Base-by-base conservation (phyloP, 2,329 filamentous ascomycete genomes). In the Phaeosphaeriaceae sp. region DNA sequence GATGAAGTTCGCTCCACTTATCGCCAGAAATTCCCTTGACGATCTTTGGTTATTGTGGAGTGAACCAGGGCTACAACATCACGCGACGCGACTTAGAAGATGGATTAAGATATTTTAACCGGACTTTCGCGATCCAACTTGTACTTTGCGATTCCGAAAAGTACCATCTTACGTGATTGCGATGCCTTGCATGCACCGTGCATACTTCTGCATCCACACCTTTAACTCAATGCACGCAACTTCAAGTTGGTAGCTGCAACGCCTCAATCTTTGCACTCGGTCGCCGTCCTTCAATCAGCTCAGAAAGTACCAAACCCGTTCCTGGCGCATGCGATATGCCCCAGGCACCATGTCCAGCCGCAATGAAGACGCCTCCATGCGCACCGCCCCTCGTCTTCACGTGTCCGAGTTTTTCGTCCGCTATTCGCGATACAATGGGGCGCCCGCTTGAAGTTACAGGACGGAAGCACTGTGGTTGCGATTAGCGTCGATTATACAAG, bases 321-420 rank as follows among this genome's bases (percentile, higher is more conserved):
- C 90, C 91, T 27, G 91, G 76, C 17, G 73, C 74, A 54, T 79
- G 78, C 36, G 78, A 78, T 19, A 82, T 77, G 33, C 90, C 91
- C 91, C 91, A 93, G 0, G 90, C 88, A 0, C 90, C 91, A 79
- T 93, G 91, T 0, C 91, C 91, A 3, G 88, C 82, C 1, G 88
- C 87, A 40, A 93, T 74, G 71, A 86, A 93, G 0, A 94, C 88
- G 3, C 90, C 90, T 1, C 89, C 87, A 1, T 81, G 80, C 0
- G 67, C 69, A 19, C 70, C 74, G 24, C 68, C 69, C 61, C 63
- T 74, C 22, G 81, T 86, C 57, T 68, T 76, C 7, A 84, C 69
- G 0, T 79, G 77, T 1, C 87, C 88, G 2, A 92, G 80, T 45
- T 82, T 79, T 13, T 76, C 71, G 62, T 91, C 86, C 1, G 80